Conservation (phyloP, 176 grass and related monocot species). For the Eremochloa ophiuroides region DNA sequence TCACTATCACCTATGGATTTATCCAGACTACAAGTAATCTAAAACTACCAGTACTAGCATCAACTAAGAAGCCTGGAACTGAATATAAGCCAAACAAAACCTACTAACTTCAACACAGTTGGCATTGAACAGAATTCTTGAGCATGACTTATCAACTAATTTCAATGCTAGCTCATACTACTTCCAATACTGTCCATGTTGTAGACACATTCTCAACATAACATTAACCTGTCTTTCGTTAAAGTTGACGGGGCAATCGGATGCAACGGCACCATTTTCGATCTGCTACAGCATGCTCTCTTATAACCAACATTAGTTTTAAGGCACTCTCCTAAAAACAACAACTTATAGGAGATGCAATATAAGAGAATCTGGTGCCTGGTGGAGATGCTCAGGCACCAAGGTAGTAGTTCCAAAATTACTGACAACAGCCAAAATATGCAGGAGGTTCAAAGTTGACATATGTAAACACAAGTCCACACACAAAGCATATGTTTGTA, state of each 20-base stretch:
- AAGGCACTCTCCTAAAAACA: too few species aligned
- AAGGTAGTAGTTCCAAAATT: not conserved
- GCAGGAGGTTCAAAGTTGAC: not conserved
- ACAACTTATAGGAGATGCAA: too few species aligned
- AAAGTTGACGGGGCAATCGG: too few species aligned
- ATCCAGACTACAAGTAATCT: not conserved
- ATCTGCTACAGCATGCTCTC: too few species aligned
- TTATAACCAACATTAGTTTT: too few species aligned
- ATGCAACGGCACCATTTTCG: too few species aligned
- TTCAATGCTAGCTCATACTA: not conserved
- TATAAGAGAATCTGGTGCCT: too few species aligned
- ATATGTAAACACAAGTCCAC: not conserved
- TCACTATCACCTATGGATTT: not conserved
- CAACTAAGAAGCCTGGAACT: not conserved
- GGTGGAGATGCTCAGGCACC: too few species aligned
- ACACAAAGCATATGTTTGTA: not conserved
- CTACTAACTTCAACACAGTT: not conserved
- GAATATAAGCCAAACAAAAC: not conserved
- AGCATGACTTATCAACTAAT: not conserved
- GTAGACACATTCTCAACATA: not conserved
- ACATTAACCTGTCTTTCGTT: too few species aligned
- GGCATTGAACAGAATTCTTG: not conserved
- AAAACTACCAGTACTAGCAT: not conserved
- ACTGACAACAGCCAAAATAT: not conserved
- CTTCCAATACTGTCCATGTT: not conserved